Percentiles rank a stretch among this genome's conserved stretches.
Conservation (phyloP, 495 filamentous ascomycete genomes). For the Podospora anserina region DNA sequence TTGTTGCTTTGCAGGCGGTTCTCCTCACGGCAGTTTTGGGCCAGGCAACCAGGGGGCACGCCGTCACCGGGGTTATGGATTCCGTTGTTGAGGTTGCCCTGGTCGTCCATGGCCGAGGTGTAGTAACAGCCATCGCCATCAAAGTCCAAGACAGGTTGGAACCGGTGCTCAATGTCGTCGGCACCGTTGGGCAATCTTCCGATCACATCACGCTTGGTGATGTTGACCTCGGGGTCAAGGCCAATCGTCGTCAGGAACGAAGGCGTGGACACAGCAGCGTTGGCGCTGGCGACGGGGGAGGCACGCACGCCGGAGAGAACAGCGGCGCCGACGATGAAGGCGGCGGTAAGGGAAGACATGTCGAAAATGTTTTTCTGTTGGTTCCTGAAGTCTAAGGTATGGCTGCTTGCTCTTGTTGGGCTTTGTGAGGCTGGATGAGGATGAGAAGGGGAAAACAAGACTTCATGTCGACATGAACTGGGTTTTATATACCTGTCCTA, state of each 20-base stretch:
- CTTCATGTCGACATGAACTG: too few species aligned
- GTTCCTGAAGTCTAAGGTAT: too few species aligned
- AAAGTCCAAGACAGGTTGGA: slow-evolving; percentile 38
- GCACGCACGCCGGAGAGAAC: neutral
- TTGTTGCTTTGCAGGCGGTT: slow-evolving; percentile 32
- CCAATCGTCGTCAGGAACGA: neutral
- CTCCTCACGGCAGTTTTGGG: slow-evolving; percentile 27
- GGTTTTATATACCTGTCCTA: too few species aligned
- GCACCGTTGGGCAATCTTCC: neutral
- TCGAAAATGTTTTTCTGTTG: neutral
- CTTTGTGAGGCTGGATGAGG: too few species aligned
- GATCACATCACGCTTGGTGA: neutral
- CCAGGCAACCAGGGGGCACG: slow-evolving; percentile 11
- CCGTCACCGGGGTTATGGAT: slow-evolving; percentile 19
- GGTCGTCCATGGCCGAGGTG: slow-evolving; percentile 31
- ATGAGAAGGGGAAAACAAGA: too few species aligned
- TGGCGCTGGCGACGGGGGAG: neutral
- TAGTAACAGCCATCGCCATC: slow-evolving; percentile 38
- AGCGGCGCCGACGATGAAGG: neutral
- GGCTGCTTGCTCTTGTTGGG: too few species aligned
- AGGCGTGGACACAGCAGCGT: neutral
- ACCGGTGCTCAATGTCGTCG: slow-evolving; percentile 16
- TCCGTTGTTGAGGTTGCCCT: slow-evolving; percentile 27
- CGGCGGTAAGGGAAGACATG: neutral
- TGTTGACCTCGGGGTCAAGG: neutral